Base-by-base conservation (phyloP, 169 alveolate species). In the Plasmodium chabaudi region DNA sequence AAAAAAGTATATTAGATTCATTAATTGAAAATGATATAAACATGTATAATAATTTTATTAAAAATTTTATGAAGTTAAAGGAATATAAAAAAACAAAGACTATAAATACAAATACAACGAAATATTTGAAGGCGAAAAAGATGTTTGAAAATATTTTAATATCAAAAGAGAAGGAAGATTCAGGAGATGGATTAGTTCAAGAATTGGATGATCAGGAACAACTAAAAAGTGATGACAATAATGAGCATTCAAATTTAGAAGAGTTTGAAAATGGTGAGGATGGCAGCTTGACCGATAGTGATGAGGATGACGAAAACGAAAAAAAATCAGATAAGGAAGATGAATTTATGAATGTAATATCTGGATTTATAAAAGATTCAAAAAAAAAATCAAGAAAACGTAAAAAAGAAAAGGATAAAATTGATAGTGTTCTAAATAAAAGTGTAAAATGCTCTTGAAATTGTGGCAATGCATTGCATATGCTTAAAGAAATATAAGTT, bases 71-170 rank as follows among this genome's bases (percentile, higher is more conserved):
- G 91, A 86, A 70, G 21, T 74, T 86, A 10, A 86, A 39, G 46
- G 87, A 69, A n/a, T 86, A 86, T 69, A 69, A 69, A 23, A 70
- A 86, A 72, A 86, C 67, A 19, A 86, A 69, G 60, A 70, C 69
- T 1, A 25, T 86, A 15, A 82, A 47, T 27, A 64, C 63, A 51
- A 59, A 44, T 27, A 70, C 55, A 59, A 86, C 68, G 19, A 86
- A 86, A 72, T 86, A 86, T 67, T 23, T 47, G 34, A 86, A 86
- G 57, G 91, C 87, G n/a, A 86, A 86, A 42, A 72, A 86, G 39
- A n/a, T 86, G 44, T 86, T 86, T 65, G 59, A 86, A 51, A 72
- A 68, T 12, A 57, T 86, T 17, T 39, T 86, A 27, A 23, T 63
- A 12, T 44, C 87, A 10, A 86, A 47, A 46, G 90, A 82, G 49